Evolutionary conservation across 23 red algal genomes (phyloP).

Genomic region (Gracilaria gracilis): DNA sequence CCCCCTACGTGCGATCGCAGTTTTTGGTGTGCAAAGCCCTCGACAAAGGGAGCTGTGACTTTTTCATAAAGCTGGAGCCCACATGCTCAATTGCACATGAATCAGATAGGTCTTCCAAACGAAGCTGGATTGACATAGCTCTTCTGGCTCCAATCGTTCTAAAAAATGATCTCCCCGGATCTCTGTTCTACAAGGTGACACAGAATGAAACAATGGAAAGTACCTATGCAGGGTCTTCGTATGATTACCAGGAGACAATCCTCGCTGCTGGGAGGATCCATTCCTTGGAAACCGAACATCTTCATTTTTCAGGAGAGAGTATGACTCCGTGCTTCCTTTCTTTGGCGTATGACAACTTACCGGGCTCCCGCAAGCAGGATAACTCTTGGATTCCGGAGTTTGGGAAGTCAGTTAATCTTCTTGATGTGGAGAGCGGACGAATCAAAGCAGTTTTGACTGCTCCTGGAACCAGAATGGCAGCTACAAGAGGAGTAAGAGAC

Average conservation of each 20-base stretch:
- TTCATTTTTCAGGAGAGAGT: constrained; percentile 69
- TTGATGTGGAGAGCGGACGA: constrained; percentile 24
- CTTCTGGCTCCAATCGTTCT: constrained; percentile 61
- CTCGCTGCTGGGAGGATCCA: constrained; percentile 53
- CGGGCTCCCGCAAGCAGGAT: neutral
- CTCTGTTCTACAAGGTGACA: constrained; percentile 56
- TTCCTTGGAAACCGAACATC: constrained; percentile 44
- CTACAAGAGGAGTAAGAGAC: neutral
- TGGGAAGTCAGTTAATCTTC: constrained; percentile 32
- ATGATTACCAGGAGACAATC: constrained; percentile 20
- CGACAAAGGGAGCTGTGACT: constrained; percentile 5
- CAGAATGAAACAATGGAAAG: neutral
- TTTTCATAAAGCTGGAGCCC: constrained; percentile 35
- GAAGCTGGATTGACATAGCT: constrained; percentile 72
- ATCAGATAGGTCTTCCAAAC: neutral
- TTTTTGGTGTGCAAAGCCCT: constrained; percentile 29
- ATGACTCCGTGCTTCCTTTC: constrained; percentile 47
- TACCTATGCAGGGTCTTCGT: constrained; percentile 7
- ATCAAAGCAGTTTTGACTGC: constrained; percentile 20
- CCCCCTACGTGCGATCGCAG: neutral
- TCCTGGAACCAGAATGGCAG: neutral
- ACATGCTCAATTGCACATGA: neutral
- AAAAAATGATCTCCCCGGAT: constrained; percentile 58
- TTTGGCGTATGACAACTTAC: constrained; percentile 61
- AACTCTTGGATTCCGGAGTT: neutral